Percentiles rank a stretch among this genome's conserved stretches.
Conservation (phyloP, 768 basidiomycete genomes). For the Podaxis mareebaensis region DNA sequence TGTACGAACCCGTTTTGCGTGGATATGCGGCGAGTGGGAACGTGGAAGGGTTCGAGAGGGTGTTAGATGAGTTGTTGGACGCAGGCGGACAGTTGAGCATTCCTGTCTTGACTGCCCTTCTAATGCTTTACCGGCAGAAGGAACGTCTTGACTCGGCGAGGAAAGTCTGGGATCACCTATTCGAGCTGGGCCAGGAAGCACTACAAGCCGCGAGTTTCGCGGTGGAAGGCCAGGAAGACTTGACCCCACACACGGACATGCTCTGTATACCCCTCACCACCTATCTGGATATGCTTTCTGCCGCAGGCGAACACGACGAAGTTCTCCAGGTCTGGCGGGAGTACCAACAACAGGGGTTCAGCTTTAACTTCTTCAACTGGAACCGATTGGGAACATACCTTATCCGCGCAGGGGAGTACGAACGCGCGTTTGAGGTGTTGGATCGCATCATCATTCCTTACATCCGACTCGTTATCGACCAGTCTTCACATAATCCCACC, state of each 20-base stretch:
- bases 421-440: conserved; percentile 80
- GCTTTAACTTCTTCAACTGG: conserved; percentile 90
- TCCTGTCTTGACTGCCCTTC: conserved; percentile 58
- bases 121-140: conserved; percentile 70
- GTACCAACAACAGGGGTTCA: conserved; percentile 63
- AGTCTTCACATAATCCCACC: not conserved
- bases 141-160: conserved; percentile 55
- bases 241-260: conserved; percentile 39
- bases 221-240: not conserved
- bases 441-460: conserved; percentile 75
- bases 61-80: conserved; percentile 53
- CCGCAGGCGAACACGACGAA: conserved; percentile 57
- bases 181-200: conserved; percentile 35
- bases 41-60: conserved; percentile 54
- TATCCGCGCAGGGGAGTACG: conserved; percentile 77
- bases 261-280: conserved; percentile 80
- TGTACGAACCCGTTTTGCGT: conserved; percentile 64
- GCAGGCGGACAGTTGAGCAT: conserved; percentile 60
- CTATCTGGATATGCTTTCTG: conserved; percentile 74
- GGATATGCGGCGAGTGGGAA: conserved; percentile 45
- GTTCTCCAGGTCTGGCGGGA: conserved; percentile 69
- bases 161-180: conserved; percentile 69
- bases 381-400: conserved; percentile 79
- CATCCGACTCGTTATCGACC: conserved; percentile 15
- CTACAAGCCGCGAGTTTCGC: not conserved